phyloP scores from a whole-genome alignment of 495 filamentous ascomycete genomes.

The Darksidea phi region DNA sequence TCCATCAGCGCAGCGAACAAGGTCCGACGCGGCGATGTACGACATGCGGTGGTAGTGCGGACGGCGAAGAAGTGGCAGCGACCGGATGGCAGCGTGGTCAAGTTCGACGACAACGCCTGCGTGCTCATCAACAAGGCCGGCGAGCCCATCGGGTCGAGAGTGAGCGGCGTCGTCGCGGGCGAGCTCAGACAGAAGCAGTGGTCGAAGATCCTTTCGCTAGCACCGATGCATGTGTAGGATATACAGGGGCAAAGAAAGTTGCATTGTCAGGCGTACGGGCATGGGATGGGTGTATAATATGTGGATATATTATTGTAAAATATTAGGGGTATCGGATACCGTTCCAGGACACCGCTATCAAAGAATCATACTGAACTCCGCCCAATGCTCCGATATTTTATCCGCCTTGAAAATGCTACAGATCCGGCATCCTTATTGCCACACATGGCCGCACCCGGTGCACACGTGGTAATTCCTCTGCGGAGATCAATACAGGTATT shows the following conservation, averaged over 20 bases:
- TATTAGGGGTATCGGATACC: constrained; percentile 29
- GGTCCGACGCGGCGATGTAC: constrained; percentile 93
- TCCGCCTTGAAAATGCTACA: neutral
- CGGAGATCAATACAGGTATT: constrained; percentile 10
- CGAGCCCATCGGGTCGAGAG: constrained; percentile 87
- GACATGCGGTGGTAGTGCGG: constrained; percentile 93
- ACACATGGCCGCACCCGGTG: constrained; percentile 86
- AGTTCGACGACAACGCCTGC: constrained; percentile 97
- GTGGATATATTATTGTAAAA: constrained; percentile 9
- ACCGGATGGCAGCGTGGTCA: constrained; percentile 81
- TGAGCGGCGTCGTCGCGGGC: constrained; percentile 84
- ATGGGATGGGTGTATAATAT: neutral
- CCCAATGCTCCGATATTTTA: constrained; percentile 16
- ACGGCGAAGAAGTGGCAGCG: constrained; percentile 83
- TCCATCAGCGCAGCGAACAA: constrained; percentile 73
- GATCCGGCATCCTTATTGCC: constrained; percentile 47
- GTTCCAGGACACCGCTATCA: constrained; percentile 26
- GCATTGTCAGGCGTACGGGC: constrained; percentile 3
- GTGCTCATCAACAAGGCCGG: constrained; percentile 96
- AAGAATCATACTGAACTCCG: constrained; percentile 17
- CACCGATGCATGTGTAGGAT: constrained; percentile 67
- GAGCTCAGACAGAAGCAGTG: constrained; percentile 87
- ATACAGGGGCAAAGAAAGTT: constrained; percentile 37
- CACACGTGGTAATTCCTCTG: constrained; percentile 96
- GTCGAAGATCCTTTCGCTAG: constrained; percentile 96